Conservation (phyloP, 108 stramenopile species). For the Pseudonitzschia pungens region DNA sequence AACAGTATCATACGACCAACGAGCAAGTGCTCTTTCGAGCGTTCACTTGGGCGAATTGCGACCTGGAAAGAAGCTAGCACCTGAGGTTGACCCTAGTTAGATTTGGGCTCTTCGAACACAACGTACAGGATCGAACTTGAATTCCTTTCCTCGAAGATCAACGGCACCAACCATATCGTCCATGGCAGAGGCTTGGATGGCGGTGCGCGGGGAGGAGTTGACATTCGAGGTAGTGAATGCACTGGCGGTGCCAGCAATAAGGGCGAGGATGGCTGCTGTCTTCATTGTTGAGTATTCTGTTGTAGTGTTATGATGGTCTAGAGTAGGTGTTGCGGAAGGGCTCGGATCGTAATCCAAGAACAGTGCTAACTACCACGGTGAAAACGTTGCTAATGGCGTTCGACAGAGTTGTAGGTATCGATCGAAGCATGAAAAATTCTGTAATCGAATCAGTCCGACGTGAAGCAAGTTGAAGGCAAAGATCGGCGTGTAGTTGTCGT, state of each 20-base stretch:
- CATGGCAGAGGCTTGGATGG: conserved; percentile 39
- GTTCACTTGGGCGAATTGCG: too few relatives aligned
- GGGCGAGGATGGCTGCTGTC: conserved; percentile 57
- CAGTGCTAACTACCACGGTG: neutral
- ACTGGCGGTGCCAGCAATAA: conserved; percentile 53
- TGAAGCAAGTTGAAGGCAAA: conserved; percentile 17
- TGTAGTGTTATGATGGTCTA: neutral
- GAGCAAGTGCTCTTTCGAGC: too few relatives aligned
- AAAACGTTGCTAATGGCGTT: neutral
- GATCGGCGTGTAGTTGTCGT: conserved; percentile 3
- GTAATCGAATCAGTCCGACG: neutral
- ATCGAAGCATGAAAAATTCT: neutral
- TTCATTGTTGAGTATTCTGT: conserved; percentile 49
- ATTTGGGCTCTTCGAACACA: neutral
- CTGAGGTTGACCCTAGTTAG: neutral
- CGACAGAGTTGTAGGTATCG: neutral
- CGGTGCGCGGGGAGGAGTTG: conserved; percentile 39
- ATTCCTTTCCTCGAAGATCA: conserved; percentile 60
- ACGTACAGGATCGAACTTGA: conserved; percentile 72
- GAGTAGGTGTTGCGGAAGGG: neutral
- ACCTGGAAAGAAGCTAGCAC: neutral
- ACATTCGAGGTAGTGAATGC: conserved; percentile 59
- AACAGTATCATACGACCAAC: too few relatives aligned
- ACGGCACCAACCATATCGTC: conserved; percentile 51
- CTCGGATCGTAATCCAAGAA: neutral